Conservation (phyloP, 805 yeast species). For the Isabelozyma pseudorhagii region DNA sequence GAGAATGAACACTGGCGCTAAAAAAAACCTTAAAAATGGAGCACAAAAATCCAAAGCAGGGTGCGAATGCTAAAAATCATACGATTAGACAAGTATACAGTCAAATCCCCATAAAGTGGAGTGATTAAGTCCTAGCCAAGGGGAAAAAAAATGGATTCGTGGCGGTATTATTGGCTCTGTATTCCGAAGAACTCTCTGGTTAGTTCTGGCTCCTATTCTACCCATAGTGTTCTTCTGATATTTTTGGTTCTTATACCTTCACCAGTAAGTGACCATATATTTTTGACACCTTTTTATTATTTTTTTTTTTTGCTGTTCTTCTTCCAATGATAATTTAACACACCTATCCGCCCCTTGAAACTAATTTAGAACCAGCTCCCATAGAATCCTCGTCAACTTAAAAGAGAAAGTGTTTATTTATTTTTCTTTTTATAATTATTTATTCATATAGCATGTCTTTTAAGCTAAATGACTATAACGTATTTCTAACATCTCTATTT, state of each 20-base stretch:
- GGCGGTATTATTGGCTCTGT: too few species aligned
- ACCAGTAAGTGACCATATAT: not conserved
- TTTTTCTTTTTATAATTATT: too few species aligned
- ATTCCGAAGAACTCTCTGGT: not conserved
- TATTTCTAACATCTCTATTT: conserved; percentile 21
- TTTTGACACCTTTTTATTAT: not conserved
- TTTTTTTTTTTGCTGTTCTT: not conserved
- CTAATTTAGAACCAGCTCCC: not conserved
- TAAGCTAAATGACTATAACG: conserved; percentile 25
- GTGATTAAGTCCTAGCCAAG: not conserved
- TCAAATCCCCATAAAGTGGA: not conserved
- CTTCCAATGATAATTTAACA: not conserved
- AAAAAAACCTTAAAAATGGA: not conserved
- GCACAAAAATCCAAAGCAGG: not conserved
- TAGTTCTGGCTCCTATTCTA: not conserved
- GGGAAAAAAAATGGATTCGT: too few species aligned
- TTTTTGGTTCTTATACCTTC: not conserved
- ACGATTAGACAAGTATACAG: not conserved
- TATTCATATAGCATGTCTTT: conserved; percentile 17
- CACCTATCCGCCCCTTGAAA: not conserved
- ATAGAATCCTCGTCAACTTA: too few species aligned
- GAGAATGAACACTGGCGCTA: not conserved
- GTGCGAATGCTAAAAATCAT: not conserved
- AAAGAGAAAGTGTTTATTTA: too few species aligned
- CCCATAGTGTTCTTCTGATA: not conserved